phyloP scores from a whole-genome alignment of 441 rosid species.

The Eutrema salsugineum region DNA sequence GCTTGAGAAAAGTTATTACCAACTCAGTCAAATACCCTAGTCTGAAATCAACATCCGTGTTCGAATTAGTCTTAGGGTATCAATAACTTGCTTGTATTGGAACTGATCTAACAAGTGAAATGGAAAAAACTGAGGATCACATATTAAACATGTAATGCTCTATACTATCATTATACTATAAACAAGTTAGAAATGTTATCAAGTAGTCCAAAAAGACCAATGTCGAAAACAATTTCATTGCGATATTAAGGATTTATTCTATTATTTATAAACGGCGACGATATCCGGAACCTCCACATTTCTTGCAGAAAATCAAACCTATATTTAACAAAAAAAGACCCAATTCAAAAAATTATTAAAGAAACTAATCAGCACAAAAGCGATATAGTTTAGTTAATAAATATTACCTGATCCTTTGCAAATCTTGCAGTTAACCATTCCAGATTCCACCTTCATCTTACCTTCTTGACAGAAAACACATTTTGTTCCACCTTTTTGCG shows the following conservation, averaged over 20 bases:
- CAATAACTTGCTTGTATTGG: too few relatives aligned
- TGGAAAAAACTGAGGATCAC: too few relatives aligned
- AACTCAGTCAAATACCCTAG: too few relatives aligned
- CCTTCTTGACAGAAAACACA: constrained; percentile 78
- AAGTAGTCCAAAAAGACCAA: background rate
- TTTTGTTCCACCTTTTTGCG: background rate
- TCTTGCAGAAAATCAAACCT: constrained; percentile 37
- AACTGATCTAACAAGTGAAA: too few relatives aligned
- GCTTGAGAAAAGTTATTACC: too few relatives aligned
- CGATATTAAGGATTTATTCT: background rate
- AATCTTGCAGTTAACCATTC: constrained; percentile 67
- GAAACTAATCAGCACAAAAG: background rate
- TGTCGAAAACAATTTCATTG: background rate
- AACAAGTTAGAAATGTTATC: too few relatives aligned
- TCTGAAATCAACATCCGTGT: too few relatives aligned
- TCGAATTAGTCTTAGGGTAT: too few relatives aligned
- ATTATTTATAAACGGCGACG: constrained; percentile 18
- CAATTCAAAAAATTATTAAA: background rate
- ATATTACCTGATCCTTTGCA: constrained; percentile 89
- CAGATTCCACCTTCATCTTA: constrained; percentile 79
- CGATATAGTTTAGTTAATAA: background rate
- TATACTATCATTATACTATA: too few relatives aligned
- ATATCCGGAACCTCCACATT: constrained; percentile 35
- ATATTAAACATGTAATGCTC: too few relatives aligned
- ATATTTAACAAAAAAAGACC: background rate